A percentile compares a stretch with the other conserved stretches of the same genome.
Evolutionary conservation across 345 rosid genomes (phyloP).

Genomic region (Gossypioides kirkii): DNA sequence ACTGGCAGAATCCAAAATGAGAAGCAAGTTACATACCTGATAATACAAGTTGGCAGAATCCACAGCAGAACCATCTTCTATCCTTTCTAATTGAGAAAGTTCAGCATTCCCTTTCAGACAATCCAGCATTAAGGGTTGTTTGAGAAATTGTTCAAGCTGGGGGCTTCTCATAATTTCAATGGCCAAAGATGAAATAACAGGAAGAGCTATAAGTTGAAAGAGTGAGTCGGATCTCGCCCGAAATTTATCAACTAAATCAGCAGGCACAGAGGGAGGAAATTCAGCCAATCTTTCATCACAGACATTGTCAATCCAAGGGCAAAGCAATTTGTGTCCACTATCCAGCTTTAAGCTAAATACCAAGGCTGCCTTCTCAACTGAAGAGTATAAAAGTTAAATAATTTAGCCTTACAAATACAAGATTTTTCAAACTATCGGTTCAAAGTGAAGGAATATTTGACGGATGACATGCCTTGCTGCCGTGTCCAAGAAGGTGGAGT

Average conservation of each 20-base stretch:
- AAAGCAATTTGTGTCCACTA: constrained; percentile 68
- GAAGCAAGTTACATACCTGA: constrained; percentile 46
- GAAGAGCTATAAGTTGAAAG: constrained; percentile 60
- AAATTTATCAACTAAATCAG: constrained; percentile 61
- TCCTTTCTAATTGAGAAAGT: constrained; percentile 30
- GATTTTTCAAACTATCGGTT: not conserved
- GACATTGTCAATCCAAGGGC: constrained; percentile 79
- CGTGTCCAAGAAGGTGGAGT: constrained; percentile 81
- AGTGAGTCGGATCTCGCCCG: constrained; percentile 51
- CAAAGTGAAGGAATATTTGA: constrained; percentile 10
- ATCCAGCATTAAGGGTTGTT: constrained; percentile 34
- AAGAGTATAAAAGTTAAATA: constrained; percentile 21
- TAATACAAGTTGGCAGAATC: constrained; percentile 49
- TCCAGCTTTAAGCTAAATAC: constrained; percentile 92
- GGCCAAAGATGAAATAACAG: constrained; percentile 65
- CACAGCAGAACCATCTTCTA: constrained; percentile 34
- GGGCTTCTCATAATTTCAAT: constrained; percentile 59
- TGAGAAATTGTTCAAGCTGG: constrained; percentile 70
- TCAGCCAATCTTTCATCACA: constrained; percentile 82
- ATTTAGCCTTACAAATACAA: not conserved
- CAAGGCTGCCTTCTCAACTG: constrained; percentile 88
- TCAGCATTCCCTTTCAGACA: constrained; percentile 22
- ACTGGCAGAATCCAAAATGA: not conserved
- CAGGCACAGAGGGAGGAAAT: constrained; percentile 71
- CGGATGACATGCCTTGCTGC: constrained; percentile 59